A percentile compares a stretch with the other conserved stretches of the same genome.
These are phyloP conservation scores for Ceratocystis cacaofunesta DNA, from an alignment of 2,329 filamentous ascomycete species.

Conservation along the genomic window DNA sequence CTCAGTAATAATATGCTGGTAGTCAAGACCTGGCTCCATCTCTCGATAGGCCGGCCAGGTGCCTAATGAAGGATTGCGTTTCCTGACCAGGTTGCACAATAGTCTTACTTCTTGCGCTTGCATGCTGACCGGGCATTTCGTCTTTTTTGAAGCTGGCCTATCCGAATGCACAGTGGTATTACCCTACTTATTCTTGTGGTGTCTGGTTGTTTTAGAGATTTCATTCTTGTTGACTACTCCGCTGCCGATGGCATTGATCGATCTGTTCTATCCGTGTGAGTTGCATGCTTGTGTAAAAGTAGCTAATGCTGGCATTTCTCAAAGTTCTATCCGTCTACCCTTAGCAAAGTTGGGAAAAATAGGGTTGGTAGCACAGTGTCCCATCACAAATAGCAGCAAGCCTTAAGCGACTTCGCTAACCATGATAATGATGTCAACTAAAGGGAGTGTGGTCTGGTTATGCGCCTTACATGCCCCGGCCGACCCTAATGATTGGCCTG, in stretches of 20 bases:
- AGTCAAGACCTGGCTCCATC: not conserved
- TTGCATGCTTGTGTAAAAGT: not conserved
- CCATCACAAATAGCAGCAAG: not conserved
- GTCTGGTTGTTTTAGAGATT: not conserved
- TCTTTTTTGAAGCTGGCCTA: no score
- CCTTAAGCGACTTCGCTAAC: not conserved
- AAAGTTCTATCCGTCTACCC: not conserved
- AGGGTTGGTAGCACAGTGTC: no score
- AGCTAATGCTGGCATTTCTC: not conserved
- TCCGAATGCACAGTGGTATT: not conserved
- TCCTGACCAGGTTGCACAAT: not conserved
- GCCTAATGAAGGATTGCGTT: not conserved
- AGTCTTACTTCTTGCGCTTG: not conserved
- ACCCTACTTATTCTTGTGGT: not conserved
- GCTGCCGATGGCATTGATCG: not conserved
- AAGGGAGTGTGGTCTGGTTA: not conserved
- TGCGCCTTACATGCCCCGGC: not conserved
- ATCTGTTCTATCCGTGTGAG: not conserved
- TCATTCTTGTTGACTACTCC: not conserved
- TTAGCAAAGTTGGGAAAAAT: no score
- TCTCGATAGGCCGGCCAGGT: not conserved
- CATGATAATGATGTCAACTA: not conserved
- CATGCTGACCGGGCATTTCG: no score
- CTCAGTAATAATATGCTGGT: not conserved
- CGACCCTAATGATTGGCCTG: not conserved